Evolutionary conservation across 371 early-diverging fungal genomes (phyloP).

Genomic region (Sporodiniella umbellata): DNA sequence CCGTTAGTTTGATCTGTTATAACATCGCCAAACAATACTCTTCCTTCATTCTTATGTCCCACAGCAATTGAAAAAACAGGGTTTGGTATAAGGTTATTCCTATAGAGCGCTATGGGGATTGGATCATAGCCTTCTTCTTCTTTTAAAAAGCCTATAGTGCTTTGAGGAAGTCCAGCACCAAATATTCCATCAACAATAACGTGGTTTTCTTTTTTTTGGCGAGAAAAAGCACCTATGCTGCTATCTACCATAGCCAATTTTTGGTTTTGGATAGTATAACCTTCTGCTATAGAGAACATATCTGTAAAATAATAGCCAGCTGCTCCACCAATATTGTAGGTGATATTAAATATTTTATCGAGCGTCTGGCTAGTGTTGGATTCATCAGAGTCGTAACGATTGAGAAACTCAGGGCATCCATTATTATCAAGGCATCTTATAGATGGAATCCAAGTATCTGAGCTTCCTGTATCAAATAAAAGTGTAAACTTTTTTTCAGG

Average conservation of each 20-base stretch:
- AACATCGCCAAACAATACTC: slow-evolving; percentile 52
- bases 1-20: slow-evolving; percentile 28
- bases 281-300: slow-evolving; percentile 41
- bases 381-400: slow-evolving; percentile 42
- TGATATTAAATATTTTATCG: slow-evolving; percentile 52
- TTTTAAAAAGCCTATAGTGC: slow-evolving; percentile 16
- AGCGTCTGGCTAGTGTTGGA: slow-evolving; percentile 43
- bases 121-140: slow-evolving; percentile 15
- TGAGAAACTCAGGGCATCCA: slow-evolving; percentile 28
- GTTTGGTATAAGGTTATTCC: slow-evolving; percentile 27
- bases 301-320: slow-evolving; percentile 59
- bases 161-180: slow-evolving; percentile 28
- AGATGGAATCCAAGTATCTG: slow-evolving; percentile 48
- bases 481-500: slow-evolving; percentile 63
- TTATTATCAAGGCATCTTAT: slow-evolving; percentile 8
- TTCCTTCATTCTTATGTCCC: slow-evolving; percentile 29
- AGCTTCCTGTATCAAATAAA: slow-evolving; percentile 61
- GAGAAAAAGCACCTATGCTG: slow-evolving; percentile 12
- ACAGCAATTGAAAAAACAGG: slow-evolving; percentile 41
- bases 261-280: slow-evolving; percentile 41
- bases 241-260: slow-evolving; percentile 34
- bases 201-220: slow-evolving; percentile 33
- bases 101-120: slow-evolving; percentile 24
- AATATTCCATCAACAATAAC: slow-evolving; percentile 36
- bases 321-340: slow-evolving; percentile 60